Evolutionary conservation across 345 rosid species (phyloP).

Genomic region (Syzygium aqueum): DNA sequence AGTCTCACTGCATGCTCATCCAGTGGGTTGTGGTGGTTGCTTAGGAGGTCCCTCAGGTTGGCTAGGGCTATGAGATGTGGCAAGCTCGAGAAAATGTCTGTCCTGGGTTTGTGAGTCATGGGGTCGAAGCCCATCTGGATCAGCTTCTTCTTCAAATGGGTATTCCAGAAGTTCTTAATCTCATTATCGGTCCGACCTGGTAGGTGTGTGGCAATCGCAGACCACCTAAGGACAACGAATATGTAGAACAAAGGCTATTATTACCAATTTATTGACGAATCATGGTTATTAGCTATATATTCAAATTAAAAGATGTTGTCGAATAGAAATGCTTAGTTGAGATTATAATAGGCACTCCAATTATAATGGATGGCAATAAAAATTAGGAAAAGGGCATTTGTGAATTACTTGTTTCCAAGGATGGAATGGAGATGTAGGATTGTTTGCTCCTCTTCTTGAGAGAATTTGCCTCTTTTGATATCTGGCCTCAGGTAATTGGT

Average conservation of each 20-base stretch:
- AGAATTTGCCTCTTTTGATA: constrained; percentile 73
- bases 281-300: neutral
- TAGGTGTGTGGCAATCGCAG: constrained; percentile 5
- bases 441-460: constrained; percentile 68
- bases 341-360: neutral
- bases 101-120: constrained; percentile 69
- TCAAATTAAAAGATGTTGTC: neutral
- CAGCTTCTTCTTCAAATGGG: constrained; percentile 19
- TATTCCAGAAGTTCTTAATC: constrained; percentile 11
- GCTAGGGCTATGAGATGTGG: constrained; percentile 54
- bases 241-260: neutral
- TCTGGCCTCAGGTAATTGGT: constrained; percentile 75
- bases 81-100: constrained; percentile 44
- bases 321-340: neutral
- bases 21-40: constrained; percentile 10
- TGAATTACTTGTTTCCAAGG: constrained; percentile 61
- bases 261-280: neutral
- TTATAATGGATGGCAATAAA: neutral
- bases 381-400: neutral
- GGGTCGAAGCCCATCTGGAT: constrained; percentile 85
- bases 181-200: constrained; percentile 9
- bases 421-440: constrained; percentile 74
- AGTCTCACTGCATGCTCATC: constrained; percentile 42
- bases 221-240: neutral
- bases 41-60: constrained; percentile 35